These are phyloP conservation scores for Talaromyces piceae DNA, from an alignment of 2,329 filamentous ascomycete genomes.

Conservation along the genomic window DNA sequence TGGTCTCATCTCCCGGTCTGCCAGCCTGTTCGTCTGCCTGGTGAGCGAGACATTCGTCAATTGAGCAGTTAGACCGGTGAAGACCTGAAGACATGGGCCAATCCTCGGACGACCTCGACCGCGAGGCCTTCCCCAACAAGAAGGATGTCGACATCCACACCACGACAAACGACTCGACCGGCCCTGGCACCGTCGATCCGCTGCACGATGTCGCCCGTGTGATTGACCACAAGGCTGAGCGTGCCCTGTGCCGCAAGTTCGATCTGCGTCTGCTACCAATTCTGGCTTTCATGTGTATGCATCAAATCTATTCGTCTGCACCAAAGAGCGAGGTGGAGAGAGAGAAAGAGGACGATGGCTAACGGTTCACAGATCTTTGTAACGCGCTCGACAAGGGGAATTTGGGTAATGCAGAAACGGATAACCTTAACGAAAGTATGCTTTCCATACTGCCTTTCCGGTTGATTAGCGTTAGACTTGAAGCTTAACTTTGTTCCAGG, in stretches of 20 bases:
- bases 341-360: too few species aligned
- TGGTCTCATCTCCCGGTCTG: neutral
- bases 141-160: slow-evolving; percentile 3
- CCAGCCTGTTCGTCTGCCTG: neutral
- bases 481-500: slow-evolving; percentile 20
- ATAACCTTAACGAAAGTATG: slow-evolving; percentile 37
- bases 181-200: slow-evolving; percentile 10
- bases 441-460: too few species aligned
- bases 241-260: slow-evolving; percentile 48
- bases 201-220: slow-evolving; percentile 25
- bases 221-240: slow-evolving; percentile 41
- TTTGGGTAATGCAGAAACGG: slow-evolving; percentile 51
- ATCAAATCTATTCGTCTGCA: neutral
- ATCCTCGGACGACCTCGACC: slow-evolving; percentile 2
- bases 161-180: slow-evolving; percentile 1
- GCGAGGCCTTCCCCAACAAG: slow-evolving; percentile 2
- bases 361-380: slow-evolving; percentile 42
- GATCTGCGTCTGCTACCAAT: slow-evolving; percentile 46
- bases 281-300: slow-evolving; percentile 50
- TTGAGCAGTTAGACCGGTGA: too few species aligned
- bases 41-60: too few species aligned
- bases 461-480: neutral
- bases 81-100: neutral
- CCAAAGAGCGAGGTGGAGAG: neutral
- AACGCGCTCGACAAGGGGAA: slow-evolving; percentile 47